These are phyloP conservation scores for Gymnopilus junonius DNA, from an alignment of 768 basidiomycete species.

Conservation along the genomic window DNA sequence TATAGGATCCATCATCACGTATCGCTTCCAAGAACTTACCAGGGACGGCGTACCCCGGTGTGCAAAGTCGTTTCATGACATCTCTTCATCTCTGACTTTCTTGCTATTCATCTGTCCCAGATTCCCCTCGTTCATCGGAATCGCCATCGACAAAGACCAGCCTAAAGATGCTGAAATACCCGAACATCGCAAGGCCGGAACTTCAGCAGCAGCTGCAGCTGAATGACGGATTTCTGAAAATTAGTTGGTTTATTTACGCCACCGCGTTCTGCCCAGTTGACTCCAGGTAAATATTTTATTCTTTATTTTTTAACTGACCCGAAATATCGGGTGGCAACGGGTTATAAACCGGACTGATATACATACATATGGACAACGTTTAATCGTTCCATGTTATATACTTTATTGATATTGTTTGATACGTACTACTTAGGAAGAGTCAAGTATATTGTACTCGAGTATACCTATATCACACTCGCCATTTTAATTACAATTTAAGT, in stretches of 20 bases:
- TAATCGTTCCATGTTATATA: not conserved
- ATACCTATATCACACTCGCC: too few species aligned
- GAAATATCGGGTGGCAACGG: not conserved
- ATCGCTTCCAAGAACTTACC: constrained; percentile 65
- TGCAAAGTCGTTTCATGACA: not conserved
- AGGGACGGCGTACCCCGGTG: constrained; percentile 61
- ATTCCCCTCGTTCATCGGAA: constrained; percentile 58
- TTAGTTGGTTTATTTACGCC: not conserved
- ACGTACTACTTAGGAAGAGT: too few species aligned
- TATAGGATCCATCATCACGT: constrained; percentile 57
- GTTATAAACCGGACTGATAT: not conserved
- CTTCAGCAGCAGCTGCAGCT: not conserved
- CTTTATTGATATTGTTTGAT: too few species aligned
- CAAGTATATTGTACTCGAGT: too few species aligned
- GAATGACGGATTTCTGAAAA: not conserved
- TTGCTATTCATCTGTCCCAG: constrained; percentile 27
- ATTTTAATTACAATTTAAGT: too few species aligned
- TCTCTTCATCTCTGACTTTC: not conserved
- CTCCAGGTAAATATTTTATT: not conserved
- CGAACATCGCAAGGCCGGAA: constrained; percentile 28
- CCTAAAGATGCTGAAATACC: constrained; percentile 63
- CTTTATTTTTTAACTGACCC: not conserved
- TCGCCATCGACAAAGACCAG: constrained; percentile 53
- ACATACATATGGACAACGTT: not conserved
- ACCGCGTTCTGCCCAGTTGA: not conserved